A percentile compares a stretch with the other conserved stretches of the same genome.
phyloP scores from a whole-genome alignment of 1,139 yeast genomes.

The Yamadazyma diddensiae region DNA sequence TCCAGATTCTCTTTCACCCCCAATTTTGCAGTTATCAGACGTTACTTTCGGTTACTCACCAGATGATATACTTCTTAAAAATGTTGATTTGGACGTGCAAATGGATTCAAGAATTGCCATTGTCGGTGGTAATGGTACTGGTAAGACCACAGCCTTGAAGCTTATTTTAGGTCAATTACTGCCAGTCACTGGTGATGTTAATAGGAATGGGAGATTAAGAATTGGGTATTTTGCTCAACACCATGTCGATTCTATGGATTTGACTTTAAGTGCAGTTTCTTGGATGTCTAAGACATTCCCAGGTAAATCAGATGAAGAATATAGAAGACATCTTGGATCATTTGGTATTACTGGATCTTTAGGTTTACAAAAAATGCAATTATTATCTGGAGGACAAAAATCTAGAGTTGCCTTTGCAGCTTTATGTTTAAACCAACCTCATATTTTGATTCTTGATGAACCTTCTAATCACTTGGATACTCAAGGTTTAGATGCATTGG shows the following conservation, averaged over 20 bases:
- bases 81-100: slow-evolving; percentile 88
- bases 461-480: slow-evolving; percentile 99
- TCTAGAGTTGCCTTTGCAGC: slow-evolving; percentile 98
- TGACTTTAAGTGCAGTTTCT: slow-evolving; percentile 80
- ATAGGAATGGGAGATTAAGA: slow-evolving; percentile 81
- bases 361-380: slow-evolving; percentile 86
- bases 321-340: slow-evolving; percentile 93
- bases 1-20: slow-evolving; percentile 90
- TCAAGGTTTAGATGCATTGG: slow-evolving; percentile 92
- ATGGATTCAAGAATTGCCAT: slow-evolving; percentile 93
- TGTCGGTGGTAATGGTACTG: slow-evolving; percentile 99
- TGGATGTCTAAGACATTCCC: slow-evolving; percentile 93
- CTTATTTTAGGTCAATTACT: slow-evolving; percentile 72
- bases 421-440: slow-evolving; percentile 87
- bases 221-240: slow-evolving; percentile 99
- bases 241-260: slow-evolving; percentile 97
- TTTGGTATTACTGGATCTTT: slow-evolving; percentile 95
- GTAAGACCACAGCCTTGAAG: slow-evolving; percentile 92
- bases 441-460: slow-evolving; percentile 88
- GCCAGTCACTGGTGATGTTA: slow-evolving; percentile 73
- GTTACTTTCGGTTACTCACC: slow-evolving; percentile 84
- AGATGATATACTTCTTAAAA: slow-evolving; percentile 54
- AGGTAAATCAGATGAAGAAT: slow-evolving; percentile 94
- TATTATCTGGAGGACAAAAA: slow-evolving; percentile 96
- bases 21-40: slow-evolving; percentile 82